These are phyloP conservation scores for Hypomyces perniciosus DNA, from an alignment of 2,329 filamentous ascomycete genomes.

Conservation along the genomic window DNA sequence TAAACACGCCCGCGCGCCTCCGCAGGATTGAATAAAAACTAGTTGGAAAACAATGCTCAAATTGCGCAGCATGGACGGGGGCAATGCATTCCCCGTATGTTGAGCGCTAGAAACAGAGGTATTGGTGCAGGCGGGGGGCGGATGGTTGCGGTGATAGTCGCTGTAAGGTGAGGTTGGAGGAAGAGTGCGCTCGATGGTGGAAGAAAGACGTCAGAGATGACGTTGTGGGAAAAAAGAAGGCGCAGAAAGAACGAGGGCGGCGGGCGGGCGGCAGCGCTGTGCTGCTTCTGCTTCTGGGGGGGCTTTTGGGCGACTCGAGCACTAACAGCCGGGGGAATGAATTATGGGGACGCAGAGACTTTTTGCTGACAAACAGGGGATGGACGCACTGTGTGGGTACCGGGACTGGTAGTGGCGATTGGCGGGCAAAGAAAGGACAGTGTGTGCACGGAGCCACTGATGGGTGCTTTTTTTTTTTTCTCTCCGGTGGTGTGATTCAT, in stretches of 20 bases:
- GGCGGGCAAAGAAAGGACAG: no score
- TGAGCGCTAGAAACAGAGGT: background rate
- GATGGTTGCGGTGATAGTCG: conserved; percentile 8
- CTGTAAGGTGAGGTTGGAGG: conserved; percentile 24
- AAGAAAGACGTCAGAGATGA: conserved; percentile 44
- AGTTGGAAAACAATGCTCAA: no score
- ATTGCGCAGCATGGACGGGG: no score
- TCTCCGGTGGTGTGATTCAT: no score
- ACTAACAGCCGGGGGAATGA: conserved; percentile 19
- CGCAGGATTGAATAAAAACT: no score
- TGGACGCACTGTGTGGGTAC: conserved; percentile 5
- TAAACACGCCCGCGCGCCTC: no score
- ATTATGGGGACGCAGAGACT: conserved; percentile 9
- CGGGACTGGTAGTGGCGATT: background rate
- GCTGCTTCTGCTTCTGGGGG: conserved; percentile 2
- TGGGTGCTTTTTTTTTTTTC: no score
- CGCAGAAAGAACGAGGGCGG: conserved; percentile 26
- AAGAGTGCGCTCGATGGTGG: conserved; percentile 30
- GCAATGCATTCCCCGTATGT: background rate
- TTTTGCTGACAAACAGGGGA: conserved; percentile 11
- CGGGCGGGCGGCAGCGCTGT: conserved; percentile 23
- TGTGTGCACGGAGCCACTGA: no score
- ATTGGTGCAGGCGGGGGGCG: conserved; percentile 1
- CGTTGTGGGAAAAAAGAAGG: conserved; percentile 35
- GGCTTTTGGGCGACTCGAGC: conserved; percentile 5